Evolutionary conservation across 108 stramenopile genomes (phyloP).

Genomic region (Nannochloropsis salina): DNA sequence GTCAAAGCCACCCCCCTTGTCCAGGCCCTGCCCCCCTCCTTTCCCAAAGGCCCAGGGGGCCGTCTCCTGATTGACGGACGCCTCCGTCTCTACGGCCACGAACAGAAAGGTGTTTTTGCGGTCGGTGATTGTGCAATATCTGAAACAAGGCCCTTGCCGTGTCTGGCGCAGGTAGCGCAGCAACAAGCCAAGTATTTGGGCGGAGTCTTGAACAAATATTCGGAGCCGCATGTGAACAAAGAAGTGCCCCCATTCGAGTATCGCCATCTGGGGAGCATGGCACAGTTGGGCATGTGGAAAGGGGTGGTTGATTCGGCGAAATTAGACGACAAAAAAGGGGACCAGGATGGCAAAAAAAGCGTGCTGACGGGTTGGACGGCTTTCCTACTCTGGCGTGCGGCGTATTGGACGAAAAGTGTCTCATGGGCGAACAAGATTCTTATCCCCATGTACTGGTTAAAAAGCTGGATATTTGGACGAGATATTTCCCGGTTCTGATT

Average conservation of each 20-base stretch:
- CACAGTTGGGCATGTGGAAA: slow-evolving; percentile 64
- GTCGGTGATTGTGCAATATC: slow-evolving; percentile 78
- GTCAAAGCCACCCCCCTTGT: slow-evolving; percentile 58
- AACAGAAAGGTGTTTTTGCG: slow-evolving; percentile 75
- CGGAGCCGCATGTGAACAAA: slow-evolving; percentile 22
- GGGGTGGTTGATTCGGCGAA: slow-evolving; percentile 55
- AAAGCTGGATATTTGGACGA: slow-evolving; percentile 79
- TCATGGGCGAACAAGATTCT: slow-evolving; percentile 67
- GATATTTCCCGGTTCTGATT: slow-evolving; percentile 68
- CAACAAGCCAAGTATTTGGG: slow-evolving; percentile 69
- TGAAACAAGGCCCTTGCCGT: slow-evolving; percentile 65
- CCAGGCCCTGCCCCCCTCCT: slow-evolving; percentile 44
- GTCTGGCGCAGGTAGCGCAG: slow-evolving; percentile 77
- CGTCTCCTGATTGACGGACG: slow-evolving; percentile 76
- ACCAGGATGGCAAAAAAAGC: background rate
- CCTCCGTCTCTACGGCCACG: slow-evolving; percentile 69
- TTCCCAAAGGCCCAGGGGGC: slow-evolving; percentile 50
- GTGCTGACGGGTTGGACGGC: slow-evolving; percentile 60
- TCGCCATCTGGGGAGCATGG: slow-evolving; percentile 71
- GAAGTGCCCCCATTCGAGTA: slow-evolving; percentile 63
- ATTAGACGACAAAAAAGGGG: slow-evolving; percentile 22
- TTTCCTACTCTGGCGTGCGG: slow-evolving; percentile 68
- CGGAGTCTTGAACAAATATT: background rate
- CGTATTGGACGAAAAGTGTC: slow-evolving; percentile 74
- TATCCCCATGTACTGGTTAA: slow-evolving; percentile 97